These are phyloP conservation scores for Panicum virgatum DNA, from an alignment of 202 grass and related monocot species.

Conservation along the genomic window DNA sequence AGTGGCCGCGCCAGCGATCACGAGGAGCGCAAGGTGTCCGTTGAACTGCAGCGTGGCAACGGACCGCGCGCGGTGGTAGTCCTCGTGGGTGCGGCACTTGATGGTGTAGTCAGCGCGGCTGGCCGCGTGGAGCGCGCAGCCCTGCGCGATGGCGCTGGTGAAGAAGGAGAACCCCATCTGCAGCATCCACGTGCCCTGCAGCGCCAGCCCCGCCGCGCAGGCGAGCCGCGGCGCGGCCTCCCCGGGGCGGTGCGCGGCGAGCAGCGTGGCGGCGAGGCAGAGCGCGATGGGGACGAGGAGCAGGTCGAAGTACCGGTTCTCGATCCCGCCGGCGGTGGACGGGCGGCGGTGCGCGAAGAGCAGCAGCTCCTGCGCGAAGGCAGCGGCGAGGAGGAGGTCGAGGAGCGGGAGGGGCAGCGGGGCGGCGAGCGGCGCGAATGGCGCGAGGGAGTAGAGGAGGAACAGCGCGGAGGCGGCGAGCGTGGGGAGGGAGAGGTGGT, in stretches of 20 bases:
- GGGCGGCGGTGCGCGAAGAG: constrained; percentile 73
- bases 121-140: constrained; percentile 63
- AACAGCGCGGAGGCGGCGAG: constrained; percentile 69
- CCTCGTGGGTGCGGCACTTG: constrained; percentile 83
- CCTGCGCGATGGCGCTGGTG: constrained; percentile 64
- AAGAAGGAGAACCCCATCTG: constrained; percentile 99
- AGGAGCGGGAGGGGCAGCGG: constrained; percentile 60
- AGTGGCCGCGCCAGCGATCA: constrained; percentile 39
- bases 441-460: constrained; percentile 77
- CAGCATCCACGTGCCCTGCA: constrained; percentile 95
- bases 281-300: constrained; percentile 74
- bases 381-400: constrained; percentile 76
- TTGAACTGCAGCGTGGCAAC: constrained; percentile 96
- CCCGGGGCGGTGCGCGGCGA: constrained; percentile 52
- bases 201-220: constrained; percentile 69
- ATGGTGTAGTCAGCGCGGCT: constrained; percentile 79
- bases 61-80: constrained; percentile 91
- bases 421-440: constrained; percentile 44
- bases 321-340: constrained; percentile 73
- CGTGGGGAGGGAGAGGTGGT: constrained; percentile 69
- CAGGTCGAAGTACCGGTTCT: constrained; percentile 96
- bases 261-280: constrained; percentile 68
- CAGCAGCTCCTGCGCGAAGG: constrained; percentile 73
- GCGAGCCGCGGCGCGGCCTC: constrained; percentile 51
- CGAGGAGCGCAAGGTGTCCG: constrained; percentile 79